These are phyloP conservation scores for Carex kokanica DNA, from an alignment of 176 grass and related monocot species.

Conservation along the genomic window DNA sequence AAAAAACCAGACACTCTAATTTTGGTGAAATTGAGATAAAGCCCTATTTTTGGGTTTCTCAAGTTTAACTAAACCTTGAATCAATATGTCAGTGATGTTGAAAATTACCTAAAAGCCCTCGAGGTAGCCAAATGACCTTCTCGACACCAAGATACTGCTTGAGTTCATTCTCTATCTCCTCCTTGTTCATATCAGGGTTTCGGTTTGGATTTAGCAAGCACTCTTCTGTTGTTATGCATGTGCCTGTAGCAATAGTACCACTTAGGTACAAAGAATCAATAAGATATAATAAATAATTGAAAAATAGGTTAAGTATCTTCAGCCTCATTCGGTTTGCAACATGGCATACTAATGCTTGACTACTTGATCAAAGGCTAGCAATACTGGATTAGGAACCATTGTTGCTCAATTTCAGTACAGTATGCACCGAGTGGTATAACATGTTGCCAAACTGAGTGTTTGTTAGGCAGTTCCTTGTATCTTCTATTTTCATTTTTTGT, in stretches of 20 bases:
- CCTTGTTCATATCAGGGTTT: slow-evolving; percentile 77
- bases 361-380: background rate
- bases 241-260: slow-evolving; percentile 49
- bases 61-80: background rate
- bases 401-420: background rate
- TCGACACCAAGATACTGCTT: slow-evolving; percentile 72
- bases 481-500: too few relatives aligned
- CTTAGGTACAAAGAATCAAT: background rate
- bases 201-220: slow-evolving; percentile 81
- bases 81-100: background rate
- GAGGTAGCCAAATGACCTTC: slow-evolving; percentile 90
- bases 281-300: background rate
- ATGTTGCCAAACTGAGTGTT: too few relatives aligned
- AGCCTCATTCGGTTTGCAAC: background rate
- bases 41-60: background rate
- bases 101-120: slow-evolving; percentile 70
- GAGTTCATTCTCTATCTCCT: slow-evolving; percentile 82
- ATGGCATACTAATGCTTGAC: background rate
- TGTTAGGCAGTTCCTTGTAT: too few relatives aligned
- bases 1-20: background rate
- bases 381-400: background rate
- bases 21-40: background rate
- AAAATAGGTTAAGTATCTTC: background rate
- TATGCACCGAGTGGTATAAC: too few relatives aligned
- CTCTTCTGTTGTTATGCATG: slow-evolving; percentile 94